Evolutionary conservation across 768 basidiomycete genomes (phyloP).

Genomic region (Sutorius australiensis): DNA sequence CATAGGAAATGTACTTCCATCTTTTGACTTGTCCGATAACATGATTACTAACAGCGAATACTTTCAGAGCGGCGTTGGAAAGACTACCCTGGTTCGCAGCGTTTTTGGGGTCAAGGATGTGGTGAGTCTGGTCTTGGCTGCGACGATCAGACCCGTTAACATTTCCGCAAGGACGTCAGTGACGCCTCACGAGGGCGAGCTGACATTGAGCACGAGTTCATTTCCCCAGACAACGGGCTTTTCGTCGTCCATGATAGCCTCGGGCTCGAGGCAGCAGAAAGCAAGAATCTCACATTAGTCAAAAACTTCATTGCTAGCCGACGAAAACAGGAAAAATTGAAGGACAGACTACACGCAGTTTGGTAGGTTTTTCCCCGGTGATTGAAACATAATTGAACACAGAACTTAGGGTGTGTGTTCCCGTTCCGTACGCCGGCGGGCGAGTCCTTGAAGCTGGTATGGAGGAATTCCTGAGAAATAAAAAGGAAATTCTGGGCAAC

Average conservation of each 20-base stretch:
- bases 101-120: background rate
- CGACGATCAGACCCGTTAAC: too few species aligned
- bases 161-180: background rate
- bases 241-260: background rate
- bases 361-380: background rate
- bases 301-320: background rate
- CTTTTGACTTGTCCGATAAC: background rate
- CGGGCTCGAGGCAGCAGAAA: background rate
- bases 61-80: background rate
- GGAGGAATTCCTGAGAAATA: background rate
- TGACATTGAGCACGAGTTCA: background rate
- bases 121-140: background rate
- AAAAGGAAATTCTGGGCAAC: background rate
- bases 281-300: background rate
- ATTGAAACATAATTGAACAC: background rate
- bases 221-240: background rate
- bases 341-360: background rate
- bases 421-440: background rate
- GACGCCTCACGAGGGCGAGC: background rate
- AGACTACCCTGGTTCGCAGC: background rate
- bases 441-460: background rate
- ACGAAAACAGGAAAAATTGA: background rate
- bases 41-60: background rate
- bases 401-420: background rate
- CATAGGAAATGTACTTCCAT: background rate